Percentiles rank a stretch among this genome's conserved stretches.
phyloP scores from a whole-genome alignment of 176 grass and related monocot genomes.

The Musa schizocarpa region DNA sequence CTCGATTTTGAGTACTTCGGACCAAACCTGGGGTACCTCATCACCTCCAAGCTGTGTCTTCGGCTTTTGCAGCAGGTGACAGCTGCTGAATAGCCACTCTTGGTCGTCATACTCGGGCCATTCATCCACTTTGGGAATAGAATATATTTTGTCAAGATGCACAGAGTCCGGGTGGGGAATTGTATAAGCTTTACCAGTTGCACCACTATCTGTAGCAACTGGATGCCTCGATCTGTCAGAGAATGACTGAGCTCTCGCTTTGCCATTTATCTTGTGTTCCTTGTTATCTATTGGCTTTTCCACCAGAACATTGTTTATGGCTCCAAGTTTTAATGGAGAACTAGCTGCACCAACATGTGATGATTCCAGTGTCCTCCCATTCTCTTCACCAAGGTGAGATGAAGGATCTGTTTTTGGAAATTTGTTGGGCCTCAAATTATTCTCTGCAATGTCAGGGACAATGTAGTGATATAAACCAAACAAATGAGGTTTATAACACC shows the following conservation, averaged over 20 bases:
- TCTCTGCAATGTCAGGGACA: constrained; percentile 28
- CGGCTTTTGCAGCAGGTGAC: constrained; percentile 18
- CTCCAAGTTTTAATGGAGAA: constrained; percentile 41
- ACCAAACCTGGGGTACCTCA: constrained; percentile 30
- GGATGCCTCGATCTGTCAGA: constrained; percentile 1
- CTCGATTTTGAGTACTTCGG: constrained; percentile 29
- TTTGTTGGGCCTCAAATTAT: constrained; percentile 19
- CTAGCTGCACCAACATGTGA: constrained; percentile 44
- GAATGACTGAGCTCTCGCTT: constrained; percentile 14
- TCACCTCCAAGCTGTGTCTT: not conserved
- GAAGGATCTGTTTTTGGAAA: constrained; percentile 26
- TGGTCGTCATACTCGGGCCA: constrained; percentile 30
- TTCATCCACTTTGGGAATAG: constrained; percentile 26
- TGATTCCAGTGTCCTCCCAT: constrained; percentile 36
- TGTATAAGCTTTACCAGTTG: not conserved
- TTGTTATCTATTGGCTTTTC: constrained; percentile 6
- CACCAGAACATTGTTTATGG: constrained; percentile 16
- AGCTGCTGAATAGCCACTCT: constrained; percentile 33
- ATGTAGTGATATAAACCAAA: constrained; percentile 23
- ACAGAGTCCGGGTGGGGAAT: constrained; percentile 33
- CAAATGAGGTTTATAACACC: constrained; percentile 16
- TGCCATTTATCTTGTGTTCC: constrained; percentile 21
- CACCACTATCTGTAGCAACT: constrained; percentile 14
- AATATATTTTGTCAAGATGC: constrained; percentile 39
- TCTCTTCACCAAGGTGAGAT: constrained; percentile 26